A percentile compares a stretch with the other conserved stretches of the same genome.
Evolutionary conservation across 1,139 yeast species (phyloP).

Genomic region (Blastobotrys elegans): DNA sequence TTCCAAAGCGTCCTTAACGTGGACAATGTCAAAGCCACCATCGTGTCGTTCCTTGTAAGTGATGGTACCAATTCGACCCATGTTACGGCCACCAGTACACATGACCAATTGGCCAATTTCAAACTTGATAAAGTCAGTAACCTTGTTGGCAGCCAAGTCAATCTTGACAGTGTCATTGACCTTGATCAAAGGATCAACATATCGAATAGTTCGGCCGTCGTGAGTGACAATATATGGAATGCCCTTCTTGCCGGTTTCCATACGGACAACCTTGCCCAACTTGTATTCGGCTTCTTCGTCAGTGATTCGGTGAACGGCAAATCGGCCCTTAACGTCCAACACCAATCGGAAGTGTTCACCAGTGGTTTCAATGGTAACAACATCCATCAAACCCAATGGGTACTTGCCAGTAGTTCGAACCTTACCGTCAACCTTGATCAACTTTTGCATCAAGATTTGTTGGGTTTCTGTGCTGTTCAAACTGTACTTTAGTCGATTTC

Average conservation of each 20-base stretch:
- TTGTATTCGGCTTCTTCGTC: constrained; percentile 98
- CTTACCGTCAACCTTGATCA: constrained; percentile 98
- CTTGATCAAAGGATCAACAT: constrained; percentile 96
- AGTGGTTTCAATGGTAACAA: constrained; percentile 93
- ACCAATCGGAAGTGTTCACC: constrained; percentile 98
- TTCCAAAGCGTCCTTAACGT: constrained; percentile 95
- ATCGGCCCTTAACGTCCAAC: constrained; percentile 98
- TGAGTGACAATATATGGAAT: constrained; percentile 97
- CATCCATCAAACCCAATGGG: constrained; percentile 99
- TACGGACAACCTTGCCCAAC: constrained; percentile 96
- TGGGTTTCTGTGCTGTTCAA: constrained; percentile 99
- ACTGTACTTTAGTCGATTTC: constrained; percentile 99
- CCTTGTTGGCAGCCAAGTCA: constrained; percentile 93
- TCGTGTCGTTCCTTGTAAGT: constrained; percentile 99
- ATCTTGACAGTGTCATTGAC: constrained; percentile 97
- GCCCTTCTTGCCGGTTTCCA: constrained; percentile 97
- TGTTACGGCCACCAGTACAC: constrained; percentile 99
- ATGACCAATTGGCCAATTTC: constrained; percentile 94
- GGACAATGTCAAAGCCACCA: constrained; percentile 99
- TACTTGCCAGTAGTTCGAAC: constrained; percentile 97
- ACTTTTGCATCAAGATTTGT: constrained; percentile 99
- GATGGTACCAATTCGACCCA: constrained; percentile 99
- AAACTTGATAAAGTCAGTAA: constrained; percentile 85
- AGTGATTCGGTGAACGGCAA: constrained; percentile 98
- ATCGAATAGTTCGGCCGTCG: constrained; percentile 99